Base-by-base conservation (phyloP, 176 grass and related monocot genomes). In the Ensete ventricosum region DNA sequence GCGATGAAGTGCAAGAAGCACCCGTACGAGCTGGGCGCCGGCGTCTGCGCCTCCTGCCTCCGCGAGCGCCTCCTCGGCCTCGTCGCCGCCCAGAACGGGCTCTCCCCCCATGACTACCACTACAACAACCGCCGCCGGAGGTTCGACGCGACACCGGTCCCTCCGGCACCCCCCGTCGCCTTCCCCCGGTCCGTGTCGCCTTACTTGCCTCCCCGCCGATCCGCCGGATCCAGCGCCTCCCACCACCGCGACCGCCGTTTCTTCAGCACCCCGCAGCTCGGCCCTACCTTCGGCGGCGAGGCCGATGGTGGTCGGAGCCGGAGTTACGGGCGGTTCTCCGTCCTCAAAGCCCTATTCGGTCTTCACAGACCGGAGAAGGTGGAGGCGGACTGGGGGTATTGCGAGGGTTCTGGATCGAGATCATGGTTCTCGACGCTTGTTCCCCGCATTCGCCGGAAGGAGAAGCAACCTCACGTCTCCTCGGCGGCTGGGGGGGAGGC, bases 1-100 rank as follows among this genome's bases (percentile, higher is more conserved):
- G 88, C 66, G 77, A 99, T 99, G 91, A 99, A 74, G 91, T 99
- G 95, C 86, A 91, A 87, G 88, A 57, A 67, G 66, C 95, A 99
- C 78, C 83, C 86, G 7, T 84, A 59, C 73, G 84, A 88, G 74
- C 81, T 58, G 65, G 84, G 71, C 80, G 83, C 81, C 64, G 95
- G 95, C 73, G 88, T 99, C 53, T 99, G 95, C 78, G 91, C 95
- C 49, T 82, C 91, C 24, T 99, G 95, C 81, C 95, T 99, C 73
- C 76, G 84, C 53, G 91, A 99, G 73, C 91, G 95, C 66, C 91
- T 99, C 7, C 14, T 89, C 51, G 80, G 75, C 51, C 88, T 99
- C 59, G 82, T 83, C 51, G 83, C 85, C 51, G 82, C 58, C 23
- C 84, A 84, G 71, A 87, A 91, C 88, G 82, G 85, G 3, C 79